Percentiles rank a stretch among this genome's conserved stretches.
phyloP scores from a whole-genome alignment of 192 early-diverging fungal species.

The Linnemannia schmuckeri region DNA sequence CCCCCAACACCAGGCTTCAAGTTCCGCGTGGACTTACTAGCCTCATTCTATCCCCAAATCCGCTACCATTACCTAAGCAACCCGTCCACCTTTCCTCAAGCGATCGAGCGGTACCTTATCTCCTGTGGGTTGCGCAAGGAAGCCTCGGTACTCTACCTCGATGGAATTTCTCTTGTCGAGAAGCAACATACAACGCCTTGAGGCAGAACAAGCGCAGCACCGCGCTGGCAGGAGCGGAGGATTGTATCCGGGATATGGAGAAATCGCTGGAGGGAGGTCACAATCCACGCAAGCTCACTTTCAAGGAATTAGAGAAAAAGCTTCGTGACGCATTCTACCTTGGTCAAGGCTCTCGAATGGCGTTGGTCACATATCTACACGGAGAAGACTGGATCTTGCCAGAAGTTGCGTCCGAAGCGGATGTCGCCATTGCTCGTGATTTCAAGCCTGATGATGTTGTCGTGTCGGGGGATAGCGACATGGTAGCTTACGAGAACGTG shows the following conservation, averaged over 20 bases:
- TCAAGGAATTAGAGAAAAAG: background rate
- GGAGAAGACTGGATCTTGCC: constrained; percentile 9
- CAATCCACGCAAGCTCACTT: background rate
- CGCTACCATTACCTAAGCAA: background rate
- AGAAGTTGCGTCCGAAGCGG: background rate
- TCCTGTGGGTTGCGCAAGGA: background rate
- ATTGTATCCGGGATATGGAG: background rate
- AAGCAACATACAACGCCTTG: constrained; percentile 7
- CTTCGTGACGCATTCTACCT: background rate
- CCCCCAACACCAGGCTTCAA: background rate
- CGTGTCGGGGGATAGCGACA: constrained; percentile 9
- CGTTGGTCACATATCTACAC: background rate
- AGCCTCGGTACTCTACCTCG: constrained; percentile 20
- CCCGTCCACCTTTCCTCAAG: background rate
- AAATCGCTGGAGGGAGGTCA: background rate
- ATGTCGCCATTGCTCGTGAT: background rate
- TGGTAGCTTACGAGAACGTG: constrained; percentile 10
- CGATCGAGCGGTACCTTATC: background rate
- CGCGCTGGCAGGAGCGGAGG: background rate
- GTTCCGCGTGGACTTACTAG: background rate
- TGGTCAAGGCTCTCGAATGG: background rate
- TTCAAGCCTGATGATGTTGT: background rate
- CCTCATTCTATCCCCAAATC: background rate
- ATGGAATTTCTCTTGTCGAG: constrained; percentile 5
- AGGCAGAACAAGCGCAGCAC: background rate